Percentiles rank a stretch among this genome's conserved stretches.
phyloP scores from a whole-genome alignment of 805 yeast genomes.

The Sungouiella thailandica region DNA sequence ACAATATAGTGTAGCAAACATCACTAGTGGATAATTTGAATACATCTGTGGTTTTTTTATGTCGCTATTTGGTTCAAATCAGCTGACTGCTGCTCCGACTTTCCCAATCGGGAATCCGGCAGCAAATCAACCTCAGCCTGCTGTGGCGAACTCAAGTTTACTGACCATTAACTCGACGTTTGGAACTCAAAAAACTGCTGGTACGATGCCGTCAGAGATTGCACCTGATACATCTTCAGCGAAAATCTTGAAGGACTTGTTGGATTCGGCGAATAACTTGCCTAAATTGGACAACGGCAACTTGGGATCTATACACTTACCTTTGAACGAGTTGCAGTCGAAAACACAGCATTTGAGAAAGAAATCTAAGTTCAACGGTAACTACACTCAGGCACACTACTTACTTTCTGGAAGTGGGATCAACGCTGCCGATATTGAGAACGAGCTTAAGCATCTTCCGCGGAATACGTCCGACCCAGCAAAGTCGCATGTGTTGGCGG shows the following conservation, averaged over 20 bases:
- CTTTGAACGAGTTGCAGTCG: slow-evolving; percentile 71
- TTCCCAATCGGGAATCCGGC: slow-evolving; percentile 4
- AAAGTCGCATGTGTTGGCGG: background rate
- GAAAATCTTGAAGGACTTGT: slow-evolving; percentile 54
- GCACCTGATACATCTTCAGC: slow-evolving; percentile 10
- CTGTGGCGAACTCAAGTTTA: background rate
- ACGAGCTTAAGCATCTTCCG: slow-evolving; percentile 40
- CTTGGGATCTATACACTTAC: slow-evolving; percentile 75
- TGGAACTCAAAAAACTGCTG: background rate
- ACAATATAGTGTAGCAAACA: too few relatives aligned
- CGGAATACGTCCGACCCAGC: background rate
- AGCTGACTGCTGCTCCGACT: slow-evolving; percentile 1
- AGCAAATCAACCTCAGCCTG: background rate
- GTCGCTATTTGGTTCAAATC: slow-evolving; percentile 11
- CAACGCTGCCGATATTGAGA: slow-evolving; percentile 76
- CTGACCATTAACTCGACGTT: slow-evolving; percentile 1
- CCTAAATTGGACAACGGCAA: slow-evolving; percentile 59
- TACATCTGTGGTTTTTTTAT: slow-evolving; percentile 1
- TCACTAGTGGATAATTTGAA: too few relatives aligned
- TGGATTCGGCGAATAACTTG: slow-evolving; percentile 72
- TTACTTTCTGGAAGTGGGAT: slow-evolving; percentile 85
- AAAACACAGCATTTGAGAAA: slow-evolving; percentile 57
- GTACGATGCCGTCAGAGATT: slow-evolving; percentile 9
- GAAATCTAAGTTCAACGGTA: slow-evolving; percentile 26
- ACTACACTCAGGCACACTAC: slow-evolving; percentile 75